Percentiles rank a stretch among this genome's conserved stretches.
Conservation (phyloP, 176 grass and related monocot genomes). For the Microstegium vimineum region DNA sequence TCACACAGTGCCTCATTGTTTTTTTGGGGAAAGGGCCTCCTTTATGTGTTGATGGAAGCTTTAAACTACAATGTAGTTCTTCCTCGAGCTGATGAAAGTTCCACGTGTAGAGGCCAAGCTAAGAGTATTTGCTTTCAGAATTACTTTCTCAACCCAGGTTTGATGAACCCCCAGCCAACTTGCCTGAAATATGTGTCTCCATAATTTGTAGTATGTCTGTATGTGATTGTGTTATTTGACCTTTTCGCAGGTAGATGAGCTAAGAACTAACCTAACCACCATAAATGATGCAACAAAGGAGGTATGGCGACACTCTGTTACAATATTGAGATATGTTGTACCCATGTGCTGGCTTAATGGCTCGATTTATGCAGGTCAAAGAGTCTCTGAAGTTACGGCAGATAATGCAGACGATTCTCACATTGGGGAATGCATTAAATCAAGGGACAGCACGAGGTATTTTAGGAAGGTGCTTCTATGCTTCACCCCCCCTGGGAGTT, state of each 20-base stretch:
- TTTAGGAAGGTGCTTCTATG: constrained; percentile 3
- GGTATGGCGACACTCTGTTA: constrained; percentile 31
- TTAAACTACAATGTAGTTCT: constrained; percentile 61
- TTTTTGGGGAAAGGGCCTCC: neutral
- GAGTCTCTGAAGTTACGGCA: constrained; percentile 76
- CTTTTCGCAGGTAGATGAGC: constrained; percentile 66
- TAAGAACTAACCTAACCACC: constrained; percentile 68
- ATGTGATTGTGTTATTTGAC: constrained; percentile 9
- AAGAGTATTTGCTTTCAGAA: constrained; percentile 94
- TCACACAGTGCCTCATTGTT: neutral
- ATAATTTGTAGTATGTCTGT: constrained; percentile 14
- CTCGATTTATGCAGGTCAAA: constrained; percentile 51
- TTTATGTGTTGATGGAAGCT: constrained; percentile 27
- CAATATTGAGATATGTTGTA: neutral
- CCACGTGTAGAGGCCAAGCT: constrained; percentile 96
- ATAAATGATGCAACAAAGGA: constrained; percentile 92
- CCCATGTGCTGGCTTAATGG: constrained; percentile 12
- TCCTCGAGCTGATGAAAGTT: constrained; percentile 95
- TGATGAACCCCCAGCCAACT: neutral
- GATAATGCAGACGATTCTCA: constrained; percentile 98
- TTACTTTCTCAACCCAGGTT: constrained; percentile 89
- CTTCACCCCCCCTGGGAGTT: neutral
- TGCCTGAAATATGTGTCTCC: constrained; percentile 8
- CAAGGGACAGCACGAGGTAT: constrained; percentile 74
- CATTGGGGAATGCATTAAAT: constrained; percentile 93